These are phyloP conservation scores for Brasenia schreberi DNA, from an alignment of 164 flowering plant genomes.

Conservation along the genomic window DNA sequence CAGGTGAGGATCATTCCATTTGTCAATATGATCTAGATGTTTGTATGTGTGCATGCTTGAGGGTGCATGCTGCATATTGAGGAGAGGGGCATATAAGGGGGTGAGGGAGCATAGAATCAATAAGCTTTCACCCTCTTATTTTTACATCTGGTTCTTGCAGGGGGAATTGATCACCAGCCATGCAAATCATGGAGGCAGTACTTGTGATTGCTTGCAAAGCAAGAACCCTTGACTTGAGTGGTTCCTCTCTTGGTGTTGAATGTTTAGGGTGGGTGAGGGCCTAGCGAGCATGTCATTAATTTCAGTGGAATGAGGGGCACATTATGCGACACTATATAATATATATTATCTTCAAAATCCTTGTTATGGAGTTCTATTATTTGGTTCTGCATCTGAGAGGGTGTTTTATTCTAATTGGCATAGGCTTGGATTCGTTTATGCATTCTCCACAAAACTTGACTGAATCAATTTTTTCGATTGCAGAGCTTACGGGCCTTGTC, in stretches of 20 bases:
- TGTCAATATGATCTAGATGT: not conserved
- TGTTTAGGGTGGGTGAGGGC: conserved; percentile 47
- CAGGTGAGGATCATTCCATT: conserved; percentile 48
- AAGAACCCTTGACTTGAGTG: conserved; percentile 39
- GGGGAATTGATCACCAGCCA: conserved; percentile 41
- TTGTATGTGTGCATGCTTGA: conserved; percentile 22
- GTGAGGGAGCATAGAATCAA: conserved; percentile 42
- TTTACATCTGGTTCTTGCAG: conserved; percentile 98
- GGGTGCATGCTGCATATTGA: conserved; percentile 10
- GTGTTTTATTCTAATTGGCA: not conserved
- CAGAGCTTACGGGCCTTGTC: conserved; percentile 12
- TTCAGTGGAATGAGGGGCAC: not conserved
- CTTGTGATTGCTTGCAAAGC: conserved; percentile 55
- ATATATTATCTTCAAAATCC: not conserved
- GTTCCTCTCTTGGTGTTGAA: conserved; percentile 23
- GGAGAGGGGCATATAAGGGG: conserved; percentile 29
- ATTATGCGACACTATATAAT: too few relatives aligned
- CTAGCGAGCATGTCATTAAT: not conserved
- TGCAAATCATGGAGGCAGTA: conserved; percentile 77
- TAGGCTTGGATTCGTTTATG: not conserved
- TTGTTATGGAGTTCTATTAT: conserved; percentile 13
- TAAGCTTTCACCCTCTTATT: conserved; percentile 77
- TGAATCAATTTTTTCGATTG: conserved; percentile 17
- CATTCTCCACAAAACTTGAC: conserved; percentile 5
- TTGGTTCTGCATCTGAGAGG: conserved; percentile 4